phyloP scores from a whole-genome alignment of 805 yeast genomes.

The Metschnikowia henanensis region DNA sequence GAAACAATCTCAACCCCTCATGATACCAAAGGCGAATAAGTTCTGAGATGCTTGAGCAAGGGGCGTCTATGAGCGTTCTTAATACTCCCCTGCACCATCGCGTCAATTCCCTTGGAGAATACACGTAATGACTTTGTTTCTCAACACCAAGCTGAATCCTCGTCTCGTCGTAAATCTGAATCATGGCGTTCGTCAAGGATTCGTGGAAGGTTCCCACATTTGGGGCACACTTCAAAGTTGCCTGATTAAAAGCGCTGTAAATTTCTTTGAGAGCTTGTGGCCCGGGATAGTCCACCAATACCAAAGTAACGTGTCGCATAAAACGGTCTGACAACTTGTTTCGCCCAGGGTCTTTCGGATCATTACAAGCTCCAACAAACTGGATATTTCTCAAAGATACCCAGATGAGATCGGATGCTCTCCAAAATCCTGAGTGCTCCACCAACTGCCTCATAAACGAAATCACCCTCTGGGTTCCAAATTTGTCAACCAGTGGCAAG shows the following conservation, averaged over 20 bases:
- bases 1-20: conserved; percentile 76
- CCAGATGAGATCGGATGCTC: conserved; percentile 60
- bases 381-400: conserved; percentile 62
- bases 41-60: conserved; percentile 31
- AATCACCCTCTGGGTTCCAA: conserved; percentile 72
- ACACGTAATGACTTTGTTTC: conserved; percentile 60
- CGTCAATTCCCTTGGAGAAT: conserved; percentile 89
- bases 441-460: conserved; percentile 73
- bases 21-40: conserved; percentile 73
- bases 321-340: conserved; percentile 56
- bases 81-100: conserved; percentile 82
- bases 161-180: conserved; percentile 55
- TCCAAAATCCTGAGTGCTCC: conserved; percentile 80
- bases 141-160: conserved; percentile 37
- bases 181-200: conserved; percentile 62
- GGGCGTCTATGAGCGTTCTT: conserved; percentile 43
- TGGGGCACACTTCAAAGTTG: conserved; percentile 62
- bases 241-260: conserved; percentile 56
- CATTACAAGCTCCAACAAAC: conserved; percentile 95
- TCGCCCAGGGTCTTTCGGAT: conserved; percentile 81
- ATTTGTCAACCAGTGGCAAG: conserved; percentile 68
- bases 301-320: conserved; percentile 59
- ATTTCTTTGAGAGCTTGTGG: conserved; percentile 60
- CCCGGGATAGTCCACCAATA: conserved; percentile 82
- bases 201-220: conserved; percentile 52